These are phyloP conservation scores for Lactifluus echinatus DNA, from an alignment of 768 basidiomycete species.

Conservation along the genomic window DNA sequence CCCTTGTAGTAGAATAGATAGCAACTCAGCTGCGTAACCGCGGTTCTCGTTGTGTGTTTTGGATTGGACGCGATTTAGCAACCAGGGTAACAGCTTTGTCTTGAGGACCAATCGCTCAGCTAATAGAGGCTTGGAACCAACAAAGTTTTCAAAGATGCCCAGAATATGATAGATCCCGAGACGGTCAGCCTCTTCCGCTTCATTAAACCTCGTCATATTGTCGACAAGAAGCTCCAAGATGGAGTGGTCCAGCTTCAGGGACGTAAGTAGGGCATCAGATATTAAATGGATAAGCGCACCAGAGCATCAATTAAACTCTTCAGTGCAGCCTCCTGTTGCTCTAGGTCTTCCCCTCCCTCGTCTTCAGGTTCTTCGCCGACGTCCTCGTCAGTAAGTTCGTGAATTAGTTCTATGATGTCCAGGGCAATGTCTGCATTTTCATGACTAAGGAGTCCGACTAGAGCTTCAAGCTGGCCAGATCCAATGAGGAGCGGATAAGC, in stretches of 20 bases:
- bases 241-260: constrained; percentile 64
- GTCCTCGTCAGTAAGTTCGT: constrained; percentile 96
- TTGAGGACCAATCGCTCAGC: constrained; percentile 61
- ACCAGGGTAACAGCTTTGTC: constrained; percentile 71
- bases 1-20: constrained; percentile 84
- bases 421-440: constrained; percentile 98
- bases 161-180: constrained; percentile 91
- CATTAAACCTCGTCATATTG: constrained; percentile 83
- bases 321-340: constrained; percentile 57
- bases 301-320: constrained; percentile 67
- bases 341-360: constrained; percentile 51
- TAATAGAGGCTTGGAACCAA: constrained; percentile 76
- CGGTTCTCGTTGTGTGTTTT: constrained; percentile 84
- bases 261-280: constrained; percentile 1
- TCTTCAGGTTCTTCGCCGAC: constrained; percentile 69
- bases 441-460: constrained; percentile 84
- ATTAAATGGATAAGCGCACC: constrained; percentile 38
- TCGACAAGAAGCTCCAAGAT: constrained; percentile 84
- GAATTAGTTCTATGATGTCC: constrained; percentile 84
- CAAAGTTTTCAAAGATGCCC: constrained; percentile 89
- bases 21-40: constrained; percentile 84
- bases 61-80: constrained; percentile 64
- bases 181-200: constrained; percentile 81
- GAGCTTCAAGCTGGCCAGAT: constrained; percentile 56
- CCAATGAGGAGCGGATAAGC: constrained; percentile 88